Conservation (phyloP, 192 early-diverging fungal genomes). For the Backusella liffmaniae region DNA sequence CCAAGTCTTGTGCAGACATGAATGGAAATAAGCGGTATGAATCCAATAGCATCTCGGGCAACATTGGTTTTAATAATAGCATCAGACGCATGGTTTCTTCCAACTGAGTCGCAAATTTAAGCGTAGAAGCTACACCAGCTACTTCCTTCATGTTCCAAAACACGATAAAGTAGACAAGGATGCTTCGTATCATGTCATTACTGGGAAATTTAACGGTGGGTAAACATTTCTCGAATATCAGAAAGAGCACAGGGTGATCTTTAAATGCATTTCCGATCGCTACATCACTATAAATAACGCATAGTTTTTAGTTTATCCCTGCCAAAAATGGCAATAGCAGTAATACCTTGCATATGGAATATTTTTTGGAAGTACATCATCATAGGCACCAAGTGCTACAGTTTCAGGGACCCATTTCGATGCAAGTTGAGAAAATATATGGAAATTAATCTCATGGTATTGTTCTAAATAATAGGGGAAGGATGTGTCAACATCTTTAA, state of each 20-base stretch:
- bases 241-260: slow-evolving; percentile 29
- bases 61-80: slow-evolving; percentile 1
- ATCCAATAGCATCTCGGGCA: background rate
- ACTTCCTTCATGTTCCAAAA: slow-evolving; percentile 38
- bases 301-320: background rate
- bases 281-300: slow-evolving; percentile 14
- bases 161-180: slow-evolving; percentile 33
- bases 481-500: background rate
- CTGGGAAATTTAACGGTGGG: background rate
- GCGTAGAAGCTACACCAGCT: background rate
- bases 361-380: slow-evolving; percentile 26
- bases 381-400: slow-evolving; percentile 24
- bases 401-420: slow-evolving; percentile 21
- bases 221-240: slow-evolving; percentile 18
- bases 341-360: slow-evolving; percentile 22
- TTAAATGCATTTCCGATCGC: slow-evolving; percentile 33
- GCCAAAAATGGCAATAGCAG: background rate
- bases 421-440: slow-evolving; percentile 1
- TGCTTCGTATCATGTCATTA: slow-evolving; percentile 21
- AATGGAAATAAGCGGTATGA: slow-evolving; percentile 10
- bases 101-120: slow-evolving; percentile 27
- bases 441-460: background rate
- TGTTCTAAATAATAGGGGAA: background rate
- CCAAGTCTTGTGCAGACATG: slow-evolving; percentile 19
- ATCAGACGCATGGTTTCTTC: slow-evolving; percentile 19